These are phyloP conservation scores for Phytophthora litchii DNA, from an alignment of 352 stramenopile species.

Conservation along the genomic window DNA sequence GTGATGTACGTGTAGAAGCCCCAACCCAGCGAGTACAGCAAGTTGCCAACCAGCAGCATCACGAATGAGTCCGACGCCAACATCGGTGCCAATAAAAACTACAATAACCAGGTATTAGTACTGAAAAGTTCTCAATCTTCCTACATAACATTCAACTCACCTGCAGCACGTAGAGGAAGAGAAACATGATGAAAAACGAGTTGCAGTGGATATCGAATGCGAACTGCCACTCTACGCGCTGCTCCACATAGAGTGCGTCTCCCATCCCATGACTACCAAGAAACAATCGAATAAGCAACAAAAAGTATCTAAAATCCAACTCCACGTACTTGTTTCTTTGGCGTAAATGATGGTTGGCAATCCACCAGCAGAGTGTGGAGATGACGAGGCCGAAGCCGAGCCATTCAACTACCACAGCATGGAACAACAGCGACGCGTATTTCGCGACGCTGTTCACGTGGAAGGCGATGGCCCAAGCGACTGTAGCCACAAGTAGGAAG, in stretches of 20 bases:
- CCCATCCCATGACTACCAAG: constrained; percentile 62
- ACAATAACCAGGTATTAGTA: constrained; percentile 25
- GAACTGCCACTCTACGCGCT: constrained; percentile 99
- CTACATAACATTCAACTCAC: constrained; percentile 34
- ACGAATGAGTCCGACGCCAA: constrained; percentile 91
- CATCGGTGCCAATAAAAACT: constrained; percentile 97
- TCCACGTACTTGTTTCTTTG: constrained; percentile 55
- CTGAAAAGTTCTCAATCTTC: constrained; percentile 1
- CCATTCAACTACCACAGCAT: constrained; percentile 85
- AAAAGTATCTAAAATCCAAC: constrained; percentile 9
- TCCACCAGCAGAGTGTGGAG: constrained; percentile 75
- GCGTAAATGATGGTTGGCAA: constrained; percentile 73
- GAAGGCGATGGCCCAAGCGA: constrained; percentile 86
- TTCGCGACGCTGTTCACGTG: constrained; percentile 52
- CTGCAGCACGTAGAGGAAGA: constrained; percentile 95
- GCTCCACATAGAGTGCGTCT: constrained; percentile 92
- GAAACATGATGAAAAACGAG: constrained; percentile 97
- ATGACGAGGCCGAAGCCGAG: constrained; percentile 75
- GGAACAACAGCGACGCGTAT: constrained; percentile 73
- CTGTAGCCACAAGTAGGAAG: constrained; percentile 88
- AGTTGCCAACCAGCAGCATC: constrained; percentile 92
- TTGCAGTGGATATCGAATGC: constrained; percentile 99
- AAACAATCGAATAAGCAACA: constrained; percentile 7
- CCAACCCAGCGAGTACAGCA: constrained; percentile 94
- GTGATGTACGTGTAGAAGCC: constrained; percentile 98